These are phyloP conservation scores for Erodium trifolium DNA, from an alignment of 441 rosid species.

Conservation along the genomic window DNA sequence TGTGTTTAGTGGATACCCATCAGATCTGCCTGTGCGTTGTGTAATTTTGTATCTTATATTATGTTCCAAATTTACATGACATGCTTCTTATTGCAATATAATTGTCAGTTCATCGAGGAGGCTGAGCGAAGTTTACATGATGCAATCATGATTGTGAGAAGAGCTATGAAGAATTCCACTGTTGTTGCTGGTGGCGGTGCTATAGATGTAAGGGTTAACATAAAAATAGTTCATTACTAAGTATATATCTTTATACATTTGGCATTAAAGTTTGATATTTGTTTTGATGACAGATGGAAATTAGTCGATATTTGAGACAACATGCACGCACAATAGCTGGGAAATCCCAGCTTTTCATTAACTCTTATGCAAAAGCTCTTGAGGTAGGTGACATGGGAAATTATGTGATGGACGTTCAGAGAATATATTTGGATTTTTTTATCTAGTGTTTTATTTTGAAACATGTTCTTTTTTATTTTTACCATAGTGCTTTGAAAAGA, in stretches of 20 bases:
- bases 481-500: neutral
- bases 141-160: conserved; percentile 98
- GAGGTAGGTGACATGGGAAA: conserved; percentile 48
- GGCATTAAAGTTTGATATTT: conserved; percentile 14
- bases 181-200: conserved; percentile 99
- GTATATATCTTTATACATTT: neutral
- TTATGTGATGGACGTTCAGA: neutral
- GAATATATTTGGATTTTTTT: neutral
- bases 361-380: conserved; percentile 95
- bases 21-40: neutral
- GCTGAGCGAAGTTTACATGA: conserved; percentile 99
- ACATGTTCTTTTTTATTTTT: neutral
- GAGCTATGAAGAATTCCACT: conserved; percentile 94
- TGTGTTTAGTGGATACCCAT: neutral
- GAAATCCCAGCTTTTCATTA: conserved; percentile 88
- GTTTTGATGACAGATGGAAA: conserved; percentile 68
- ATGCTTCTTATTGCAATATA: conserved; percentile 9
- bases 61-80: conserved; percentile 4
- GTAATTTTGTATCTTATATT: conserved; percentile 8
- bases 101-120: conserved; percentile 86
- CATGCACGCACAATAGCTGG: conserved; percentile 96
- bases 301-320: conserved; percentile 82
- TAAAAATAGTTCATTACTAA: neutral
- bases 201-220: conserved; percentile 65
- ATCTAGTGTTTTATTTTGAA: neutral